Percentiles rank a stretch among this genome's conserved stretches.
phyloP scores from a whole-genome alignment of 1,284 basidiomycete genomes.

The Apiotrichum mycotoxinovorans region DNA sequence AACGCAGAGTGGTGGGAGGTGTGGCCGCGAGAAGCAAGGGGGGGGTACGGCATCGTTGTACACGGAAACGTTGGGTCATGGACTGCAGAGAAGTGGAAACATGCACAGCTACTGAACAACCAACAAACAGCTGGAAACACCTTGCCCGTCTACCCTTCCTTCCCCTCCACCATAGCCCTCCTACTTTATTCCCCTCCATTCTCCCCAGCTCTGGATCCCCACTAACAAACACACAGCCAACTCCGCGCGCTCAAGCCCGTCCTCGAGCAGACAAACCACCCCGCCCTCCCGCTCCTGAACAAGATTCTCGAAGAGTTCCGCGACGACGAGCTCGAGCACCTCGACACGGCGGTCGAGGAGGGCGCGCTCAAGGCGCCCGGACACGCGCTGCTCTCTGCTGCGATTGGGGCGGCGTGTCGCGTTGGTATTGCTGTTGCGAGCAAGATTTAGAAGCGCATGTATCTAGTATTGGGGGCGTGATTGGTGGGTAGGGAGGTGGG shows the following conservation, averaged over 20 bases:
- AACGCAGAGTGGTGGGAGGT: neutral
- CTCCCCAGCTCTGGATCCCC: neutral
- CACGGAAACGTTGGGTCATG: too few relatives aligned
- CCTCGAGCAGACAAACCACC: constrained; percentile 52
- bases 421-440: constrained; percentile 86
- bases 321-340: constrained; percentile 91
- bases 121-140: too few relatives aligned
- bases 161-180: neutral
- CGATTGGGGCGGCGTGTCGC: constrained; percentile 82
- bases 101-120: too few relatives aligned
- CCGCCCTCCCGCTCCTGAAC: constrained; percentile 72
- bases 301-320: constrained; percentile 79
- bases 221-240: constrained; percentile 30
- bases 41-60: too few relatives aligned
- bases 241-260: constrained; percentile 36
- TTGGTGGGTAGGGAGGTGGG: too few relatives aligned
- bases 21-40: neutral
- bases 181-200: neutral
- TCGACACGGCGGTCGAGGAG: constrained; percentile 87
- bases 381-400: constrained; percentile 80
- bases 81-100: too few relatives aligned
- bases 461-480: too few relatives aligned
- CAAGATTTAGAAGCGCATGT: constrained; percentile 55
- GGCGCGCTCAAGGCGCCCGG: constrained; percentile 87
- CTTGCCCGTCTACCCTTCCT: too few relatives aligned